These are phyloP conservation scores for Carex arenaria DNA, from an alignment of 202 grass and related monocot genomes.

Conservation along the genomic window DNA sequence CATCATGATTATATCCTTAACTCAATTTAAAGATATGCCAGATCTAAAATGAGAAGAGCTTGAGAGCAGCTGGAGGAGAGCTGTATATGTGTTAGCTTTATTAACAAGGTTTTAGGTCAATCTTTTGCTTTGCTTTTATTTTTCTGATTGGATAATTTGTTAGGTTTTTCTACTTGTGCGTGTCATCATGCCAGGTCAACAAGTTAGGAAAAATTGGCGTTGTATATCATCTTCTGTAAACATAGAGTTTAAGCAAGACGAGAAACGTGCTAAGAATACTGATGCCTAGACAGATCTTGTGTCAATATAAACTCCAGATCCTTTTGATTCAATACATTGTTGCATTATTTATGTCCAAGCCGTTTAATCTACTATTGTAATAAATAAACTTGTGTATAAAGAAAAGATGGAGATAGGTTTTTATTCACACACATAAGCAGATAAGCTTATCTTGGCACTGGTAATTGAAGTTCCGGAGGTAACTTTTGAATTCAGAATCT, in stretches of 20 bases:
- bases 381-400: too few relatives aligned
- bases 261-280: not conserved
- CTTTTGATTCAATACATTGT: too few relatives aligned
- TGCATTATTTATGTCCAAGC: too few relatives aligned
- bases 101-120: not conserved
- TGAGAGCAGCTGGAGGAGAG: not conserved
- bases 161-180: not conserved
- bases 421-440: too few relatives aligned
- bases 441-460: too few relatives aligned
- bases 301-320: too few relatives aligned
- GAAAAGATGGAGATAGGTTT: too few relatives aligned
- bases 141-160: not conserved
- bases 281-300: not conserved
- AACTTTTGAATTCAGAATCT: too few relatives aligned
- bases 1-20: not conserved
- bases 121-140: not conserved
- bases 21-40: conserved; percentile 21
- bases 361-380: too few relatives aligned
- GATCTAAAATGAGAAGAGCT: not conserved
- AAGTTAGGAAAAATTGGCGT: not conserved
- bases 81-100: not conserved
- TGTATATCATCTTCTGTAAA: not conserved
- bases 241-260: not conserved
- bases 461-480: too few relatives aligned
- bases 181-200: not conserved